phyloP scores from a whole-genome alignment of 2,329 filamentous ascomycete species.

The Chlorencoelia australis region DNA sequence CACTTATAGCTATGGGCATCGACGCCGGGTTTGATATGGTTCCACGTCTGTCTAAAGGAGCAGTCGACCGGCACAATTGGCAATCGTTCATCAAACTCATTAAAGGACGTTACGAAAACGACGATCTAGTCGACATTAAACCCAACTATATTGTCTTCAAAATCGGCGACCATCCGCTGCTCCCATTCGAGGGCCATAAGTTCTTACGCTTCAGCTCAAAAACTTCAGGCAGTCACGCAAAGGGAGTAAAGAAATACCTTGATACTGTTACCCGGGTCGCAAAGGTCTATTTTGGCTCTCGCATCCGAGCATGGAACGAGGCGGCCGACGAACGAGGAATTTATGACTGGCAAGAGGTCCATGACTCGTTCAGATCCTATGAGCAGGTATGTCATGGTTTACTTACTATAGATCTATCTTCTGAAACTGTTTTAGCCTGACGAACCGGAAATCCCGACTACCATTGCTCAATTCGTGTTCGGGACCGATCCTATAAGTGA shows the following conservation, averaged over 20 bases:
- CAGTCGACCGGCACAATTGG: slow-evolving; percentile 20
- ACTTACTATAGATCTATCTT: neutral
- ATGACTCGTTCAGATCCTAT: slow-evolving; percentile 20
- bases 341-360: slow-evolving; percentile 17
- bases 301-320: slow-evolving; percentile 19
- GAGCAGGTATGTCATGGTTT: slow-evolving; percentile 18
- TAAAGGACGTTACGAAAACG: neutral
- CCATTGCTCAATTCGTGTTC: slow-evolving; percentile 2
- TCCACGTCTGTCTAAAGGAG: slow-evolving; percentile 19
- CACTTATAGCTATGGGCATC: slow-evolving; percentile 15
- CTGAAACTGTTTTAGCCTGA: slow-evolving; percentile 5
- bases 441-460: slow-evolving; percentile 3
- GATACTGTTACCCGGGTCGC: slow-evolving; percentile 15
- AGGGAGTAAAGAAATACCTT: slow-evolving; percentile 16
- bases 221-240: slow-evolving; percentile 13
- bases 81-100: slow-evolving; percentile 18
- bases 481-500: slow-evolving; percentile 5
- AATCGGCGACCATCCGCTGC: slow-evolving; percentile 19
- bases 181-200: slow-evolving; percentile 25
- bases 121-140: neutral
- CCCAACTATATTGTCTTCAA: slow-evolving; percentile 24
- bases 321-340: slow-evolving; percentile 7
- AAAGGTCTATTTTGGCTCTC: slow-evolving; percentile 15
- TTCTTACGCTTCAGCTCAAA: slow-evolving; percentile 25
- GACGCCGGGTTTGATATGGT: slow-evolving; percentile 25